Evolutionary conservation across 257 asterid species (phyloP).

Genomic region (Verbena officinalis): DNA sequence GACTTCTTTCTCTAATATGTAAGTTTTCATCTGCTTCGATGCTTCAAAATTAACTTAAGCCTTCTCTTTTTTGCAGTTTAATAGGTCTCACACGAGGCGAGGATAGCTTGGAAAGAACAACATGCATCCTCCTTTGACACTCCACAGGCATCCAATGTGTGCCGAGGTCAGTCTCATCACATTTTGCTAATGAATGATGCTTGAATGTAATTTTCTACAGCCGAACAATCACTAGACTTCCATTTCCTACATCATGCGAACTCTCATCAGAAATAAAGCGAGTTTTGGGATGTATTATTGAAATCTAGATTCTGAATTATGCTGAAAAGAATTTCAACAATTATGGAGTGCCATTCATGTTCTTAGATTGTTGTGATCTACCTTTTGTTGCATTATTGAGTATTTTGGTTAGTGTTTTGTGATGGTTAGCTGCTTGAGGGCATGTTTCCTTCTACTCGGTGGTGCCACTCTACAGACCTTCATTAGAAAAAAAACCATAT

Average conservation of each 20-base stretch:
- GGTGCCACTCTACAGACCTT: neutral
- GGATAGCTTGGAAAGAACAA: constrained; percentile 29
- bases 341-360: neutral
- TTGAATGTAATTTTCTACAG: neutral
- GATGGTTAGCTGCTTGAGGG: neutral
- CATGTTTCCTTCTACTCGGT: neutral
- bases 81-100: constrained; percentile 13
- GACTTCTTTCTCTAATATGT: neutral
- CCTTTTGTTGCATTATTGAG: neutral
- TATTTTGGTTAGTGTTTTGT: neutral
- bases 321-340: neutral
- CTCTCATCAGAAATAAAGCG: neutral
- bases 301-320: neutral
- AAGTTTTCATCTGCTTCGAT: neutral
- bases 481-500: neutral
- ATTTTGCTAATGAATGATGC: too few relatives aligned
- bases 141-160: constrained; percentile 82
- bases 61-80: neutral
- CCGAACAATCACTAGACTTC: neutral
- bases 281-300: neutral
- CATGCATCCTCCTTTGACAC: constrained; percentile 83
- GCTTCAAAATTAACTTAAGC: neutral
- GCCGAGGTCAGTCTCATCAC: constrained; percentile 56
- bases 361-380: neutral
- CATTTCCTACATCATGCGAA: neutral